Evolutionary conservation across 805 yeast species (phyloP).

Genomic region (Suhomyces faveliae): DNA sequence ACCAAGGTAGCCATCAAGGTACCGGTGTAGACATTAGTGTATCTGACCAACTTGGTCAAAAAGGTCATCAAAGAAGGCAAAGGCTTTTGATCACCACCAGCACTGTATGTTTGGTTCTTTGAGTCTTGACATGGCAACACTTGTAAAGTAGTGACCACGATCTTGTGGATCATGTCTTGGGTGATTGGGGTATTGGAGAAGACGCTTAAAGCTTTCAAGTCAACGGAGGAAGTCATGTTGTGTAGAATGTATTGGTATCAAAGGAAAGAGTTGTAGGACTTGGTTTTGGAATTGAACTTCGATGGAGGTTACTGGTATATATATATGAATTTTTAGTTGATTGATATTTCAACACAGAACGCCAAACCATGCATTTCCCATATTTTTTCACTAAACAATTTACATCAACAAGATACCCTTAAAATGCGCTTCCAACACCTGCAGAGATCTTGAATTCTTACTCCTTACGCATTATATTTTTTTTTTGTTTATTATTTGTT

Average conservation of each 20-base stretch:
- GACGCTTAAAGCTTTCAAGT: conserved; percentile 53
- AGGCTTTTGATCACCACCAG: conserved; percentile 34
- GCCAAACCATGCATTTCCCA: conserved; percentile 1
- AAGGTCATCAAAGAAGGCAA: conserved; percentile 74
- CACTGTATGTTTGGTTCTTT: conserved; percentile 25
- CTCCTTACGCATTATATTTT: conserved; percentile 1
- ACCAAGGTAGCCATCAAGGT: conserved; percentile 72
- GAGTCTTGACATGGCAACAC: conserved; percentile 60
- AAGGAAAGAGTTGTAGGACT: background rate
- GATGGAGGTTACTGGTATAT: background rate
- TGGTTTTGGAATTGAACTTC: background rate
- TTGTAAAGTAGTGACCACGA: conserved; percentile 64
- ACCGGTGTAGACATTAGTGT: conserved; percentile 79
- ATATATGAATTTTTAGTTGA: background rate
- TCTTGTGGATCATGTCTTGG: conserved; percentile 69
- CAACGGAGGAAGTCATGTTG: conserved; percentile 23
- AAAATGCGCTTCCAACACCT: conserved; percentile 5
- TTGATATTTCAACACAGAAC: background rate
- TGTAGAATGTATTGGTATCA: background rate
- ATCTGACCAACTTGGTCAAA: conserved; percentile 66
- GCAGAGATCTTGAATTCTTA: background rate
- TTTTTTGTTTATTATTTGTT: background rate
- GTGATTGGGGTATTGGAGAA: conserved; percentile 66
- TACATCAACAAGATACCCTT: background rate
- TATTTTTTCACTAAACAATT: background rate